Conservation (phyloP, 169 alveolate genomes). For the Ichthyophthirius multifiliis region DNA sequence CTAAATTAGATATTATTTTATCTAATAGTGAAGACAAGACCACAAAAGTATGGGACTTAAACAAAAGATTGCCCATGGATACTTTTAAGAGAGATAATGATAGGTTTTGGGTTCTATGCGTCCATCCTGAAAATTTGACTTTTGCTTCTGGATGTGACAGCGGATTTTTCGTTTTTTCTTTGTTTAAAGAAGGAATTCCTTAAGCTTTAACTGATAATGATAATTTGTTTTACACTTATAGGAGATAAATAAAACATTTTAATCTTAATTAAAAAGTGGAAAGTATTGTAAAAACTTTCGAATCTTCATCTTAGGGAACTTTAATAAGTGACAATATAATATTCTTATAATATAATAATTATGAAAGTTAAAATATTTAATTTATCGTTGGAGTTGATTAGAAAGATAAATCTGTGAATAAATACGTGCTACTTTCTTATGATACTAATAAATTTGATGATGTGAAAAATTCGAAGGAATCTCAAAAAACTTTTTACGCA, state of each 20-base stretch:
- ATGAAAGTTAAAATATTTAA: slow-evolving; percentile 46
- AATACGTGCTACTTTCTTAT: slow-evolving; percentile 40
- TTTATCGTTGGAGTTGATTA: slow-evolving; percentile 38
- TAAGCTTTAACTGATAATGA: slow-evolving; percentile 45
- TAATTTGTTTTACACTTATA: slow-evolving; percentile 49
- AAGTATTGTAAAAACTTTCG: neutral
- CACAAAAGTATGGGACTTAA: slow-evolving; percentile 93
- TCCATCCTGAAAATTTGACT: slow-evolving; percentile 86
- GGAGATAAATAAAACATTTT: slow-evolving; percentile 53
- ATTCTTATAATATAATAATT: slow-evolving; percentile 40
- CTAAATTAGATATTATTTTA: slow-evolving; percentile 83
- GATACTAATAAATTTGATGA: slow-evolving; percentile 27
- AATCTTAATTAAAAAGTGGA: neutral
- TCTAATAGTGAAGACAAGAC: slow-evolving; percentile 95
- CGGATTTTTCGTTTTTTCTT: slow-evolving; percentile 64
- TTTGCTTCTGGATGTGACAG: slow-evolving; percentile 94
- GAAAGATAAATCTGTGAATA: slow-evolving; percentile 35
- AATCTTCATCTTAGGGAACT: slow-evolving; percentile 29
- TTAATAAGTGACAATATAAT: slow-evolving; percentile 42
- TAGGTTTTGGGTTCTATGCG: slow-evolving; percentile 94
- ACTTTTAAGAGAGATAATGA: slow-evolving; percentile 91
- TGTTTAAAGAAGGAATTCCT: slow-evolving; percentile 56
- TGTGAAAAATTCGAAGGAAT: slow-evolving; percentile 44
- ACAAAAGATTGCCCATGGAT: slow-evolving; percentile 86
- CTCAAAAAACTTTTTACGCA: slow-evolving; percentile 36